phyloP scores from a whole-genome alignment of 2,329 filamentous ascomycete species.

The Moelleriella libera region DNA sequence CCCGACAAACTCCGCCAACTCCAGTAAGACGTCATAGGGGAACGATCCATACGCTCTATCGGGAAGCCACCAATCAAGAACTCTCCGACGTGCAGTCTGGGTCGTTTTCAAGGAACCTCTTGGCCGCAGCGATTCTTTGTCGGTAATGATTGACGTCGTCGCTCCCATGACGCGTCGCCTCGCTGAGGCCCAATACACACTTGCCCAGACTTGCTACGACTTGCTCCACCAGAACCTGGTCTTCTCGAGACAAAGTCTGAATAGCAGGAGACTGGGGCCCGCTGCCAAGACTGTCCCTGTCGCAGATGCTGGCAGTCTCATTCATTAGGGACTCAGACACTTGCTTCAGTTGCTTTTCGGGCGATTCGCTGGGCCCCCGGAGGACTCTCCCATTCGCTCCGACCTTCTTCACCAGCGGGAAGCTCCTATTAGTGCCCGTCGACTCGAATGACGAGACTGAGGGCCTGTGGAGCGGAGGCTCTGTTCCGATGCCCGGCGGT shows the following conservation, averaged over 20 bases:
- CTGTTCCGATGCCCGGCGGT: slow-evolving; percentile 25
- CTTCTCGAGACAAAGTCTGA: slow-evolving; percentile 35
- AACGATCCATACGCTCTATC: too few relatives aligned
- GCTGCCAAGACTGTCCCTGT: slow-evolving; percentile 15
- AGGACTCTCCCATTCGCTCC: slow-evolving; percentile 28
- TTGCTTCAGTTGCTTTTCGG: slow-evolving; percentile 31
- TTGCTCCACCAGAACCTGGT: slow-evolving; percentile 45
- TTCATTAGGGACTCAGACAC: slow-evolving; percentile 34
- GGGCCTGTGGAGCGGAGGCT: slow-evolving; percentile 31
- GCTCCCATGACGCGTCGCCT: slow-evolving; percentile 37
- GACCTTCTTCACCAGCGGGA: slow-evolving; percentile 42
- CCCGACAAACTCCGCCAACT: too few relatives aligned
- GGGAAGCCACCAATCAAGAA: too few relatives aligned
- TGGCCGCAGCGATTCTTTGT: slow-evolving; percentile 60
- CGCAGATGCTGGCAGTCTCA: slow-evolving; percentile 29
- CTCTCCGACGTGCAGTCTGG: background rate
- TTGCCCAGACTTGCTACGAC: slow-evolving; percentile 45
- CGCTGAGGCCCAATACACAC: slow-evolving; percentile 43
- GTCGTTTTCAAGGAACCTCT: slow-evolving; percentile 46
- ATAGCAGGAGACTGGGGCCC: slow-evolving; percentile 25
- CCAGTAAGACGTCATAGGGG: too few relatives aligned
- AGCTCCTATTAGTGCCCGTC: slow-evolving; percentile 44
- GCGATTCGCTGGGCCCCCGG: slow-evolving; percentile 32
- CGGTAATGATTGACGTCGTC: slow-evolving; percentile 52
- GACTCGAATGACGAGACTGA: slow-evolving; percentile 44